Base-by-base conservation (phyloP, 106 monocot genomes). In the Iris macrosiphon region DNA sequence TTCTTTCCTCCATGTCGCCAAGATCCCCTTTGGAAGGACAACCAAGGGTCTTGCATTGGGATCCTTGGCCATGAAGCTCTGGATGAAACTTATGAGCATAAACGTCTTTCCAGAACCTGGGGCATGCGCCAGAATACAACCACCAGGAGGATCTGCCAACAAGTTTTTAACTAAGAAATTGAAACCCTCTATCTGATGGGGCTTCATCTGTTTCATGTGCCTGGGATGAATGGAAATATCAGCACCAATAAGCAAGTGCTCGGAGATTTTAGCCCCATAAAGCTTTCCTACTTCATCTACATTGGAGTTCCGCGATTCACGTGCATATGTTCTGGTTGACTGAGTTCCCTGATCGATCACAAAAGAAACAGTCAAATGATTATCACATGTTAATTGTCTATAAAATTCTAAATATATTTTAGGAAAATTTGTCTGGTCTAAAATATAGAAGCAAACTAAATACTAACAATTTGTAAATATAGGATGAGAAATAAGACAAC, bases 61-160 rank as follows among this genome's bases (percentile, higher is more conserved):
- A 63, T 82, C 75, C 62, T 72, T 79, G 3, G 85, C 85, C 51
- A 96, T 58, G 48, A 96, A 96, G 65, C 96, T 90, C 56, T 96
- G 96, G 59, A 96, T 85, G 57, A 96, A 96, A 62, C 85, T 83
- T 46, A 96, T 96, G 30, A 96, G 76, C 96, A 96, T 96, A 37
- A 96, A 89, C 6, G 89, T 96, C 42, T 96, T 96, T 26, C 94
- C 96, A 32, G 96, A 96, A 12, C 96, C 96, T 19, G 96, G 96
- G 2, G 96, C 96, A 62, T 96, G 96, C 60, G 96, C 96, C 8
- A 96, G 64, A 59, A 96, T 90, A 59, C 89, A 96, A 46, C 96
- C 96, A 5, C 89, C 79, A 12, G 96, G 96, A 43, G 79, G 82
- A 57, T 96, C 96, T 6, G 61, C 31, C 10, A 90, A 44, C 23